Percentiles rank a stretch among this genome's conserved stretches.
phyloP scores from a whole-genome alignment of 108 stramenopile genomes.

The Cyclotella atomus region DNA sequence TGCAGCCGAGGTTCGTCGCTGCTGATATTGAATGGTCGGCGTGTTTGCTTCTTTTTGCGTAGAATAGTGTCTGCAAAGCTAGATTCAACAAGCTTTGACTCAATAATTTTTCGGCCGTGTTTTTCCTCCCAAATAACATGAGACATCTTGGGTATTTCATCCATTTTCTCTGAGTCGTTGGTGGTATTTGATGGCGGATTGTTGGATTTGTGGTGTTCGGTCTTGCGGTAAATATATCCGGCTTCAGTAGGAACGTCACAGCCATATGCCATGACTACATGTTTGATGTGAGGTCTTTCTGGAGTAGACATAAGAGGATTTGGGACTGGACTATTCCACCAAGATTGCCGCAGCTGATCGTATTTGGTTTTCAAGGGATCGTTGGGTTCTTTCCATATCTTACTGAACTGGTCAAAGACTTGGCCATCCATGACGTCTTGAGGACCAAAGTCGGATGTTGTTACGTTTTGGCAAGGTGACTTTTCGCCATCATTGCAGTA shows the following conservation, averaged over 20 bases:
- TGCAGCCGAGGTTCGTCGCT: slow-evolving; percentile 36
- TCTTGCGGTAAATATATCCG: slow-evolving; percentile 65
- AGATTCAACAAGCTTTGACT: slow-evolving; percentile 28
- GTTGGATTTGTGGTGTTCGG: slow-evolving; percentile 9
- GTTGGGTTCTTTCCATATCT: slow-evolving; percentile 72
- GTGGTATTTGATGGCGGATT: slow-evolving; percentile 5
- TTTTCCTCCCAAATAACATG: slow-evolving; percentile 71
- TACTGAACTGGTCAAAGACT: slow-evolving; percentile 68
- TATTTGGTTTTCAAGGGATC: slow-evolving; percentile 70
- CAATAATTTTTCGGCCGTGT: slow-evolving; percentile 50
- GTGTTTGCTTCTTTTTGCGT: slow-evolving; percentile 62
- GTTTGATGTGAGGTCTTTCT: slow-evolving; percentile 86
- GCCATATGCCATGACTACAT: slow-evolving; percentile 86
- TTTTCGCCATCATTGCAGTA: slow-evolving; percentile 49
- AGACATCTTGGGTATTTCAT: slow-evolving; percentile 47
- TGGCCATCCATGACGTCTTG: slow-evolving; percentile 64
- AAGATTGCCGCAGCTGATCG: slow-evolving; percentile 76
- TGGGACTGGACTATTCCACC: slow-evolving; percentile 56
- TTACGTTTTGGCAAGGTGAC: slow-evolving; percentile 44
- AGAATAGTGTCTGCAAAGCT: slow-evolving; percentile 51
- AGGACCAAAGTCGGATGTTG: slow-evolving; percentile 22
- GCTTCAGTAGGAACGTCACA: slow-evolving; percentile 85
- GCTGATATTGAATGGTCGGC: slow-evolving; percentile 32
- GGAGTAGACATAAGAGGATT: slow-evolving; percentile 76
- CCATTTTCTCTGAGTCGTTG: no score